Evolutionary conservation across 2,329 filamentous ascomycete species (phyloP).

Genomic region (Colletotrichum sidae): DNA sequence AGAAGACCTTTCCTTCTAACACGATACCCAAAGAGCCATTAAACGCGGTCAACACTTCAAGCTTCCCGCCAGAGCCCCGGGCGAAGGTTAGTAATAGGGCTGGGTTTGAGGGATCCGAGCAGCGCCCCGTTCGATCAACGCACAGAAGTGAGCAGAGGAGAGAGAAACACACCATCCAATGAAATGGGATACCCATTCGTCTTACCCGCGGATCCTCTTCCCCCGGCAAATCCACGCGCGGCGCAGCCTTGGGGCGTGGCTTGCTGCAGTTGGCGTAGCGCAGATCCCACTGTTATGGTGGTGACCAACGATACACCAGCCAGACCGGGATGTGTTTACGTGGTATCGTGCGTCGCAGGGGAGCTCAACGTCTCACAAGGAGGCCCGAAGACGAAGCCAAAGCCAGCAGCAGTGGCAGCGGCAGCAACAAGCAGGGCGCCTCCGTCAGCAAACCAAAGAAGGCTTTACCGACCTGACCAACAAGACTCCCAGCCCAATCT

Average conservation of each 20-base stretch:
- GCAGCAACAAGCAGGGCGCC: neutral
- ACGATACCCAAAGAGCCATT: too few relatives aligned
- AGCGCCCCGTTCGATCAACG: slow-evolving; percentile 8
- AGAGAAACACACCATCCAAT: neutral
- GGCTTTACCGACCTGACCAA: slow-evolving; percentile 21
- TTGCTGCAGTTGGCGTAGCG: slow-evolving; percentile 32
- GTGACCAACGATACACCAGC: neutral
- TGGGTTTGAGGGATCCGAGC: slow-evolving; percentile 11
- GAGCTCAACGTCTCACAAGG: slow-evolving; percentile 15
- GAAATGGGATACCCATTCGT: neutral
- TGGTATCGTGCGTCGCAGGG: slow-evolving; percentile 3
- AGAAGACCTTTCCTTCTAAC: too few relatives aligned
- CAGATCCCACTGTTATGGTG: slow-evolving; percentile 15
- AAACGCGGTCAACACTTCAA: too few relatives aligned
- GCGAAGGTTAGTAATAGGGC: neutral
- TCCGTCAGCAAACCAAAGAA: slow-evolving; percentile 21
- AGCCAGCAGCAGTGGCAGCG: too few relatives aligned
- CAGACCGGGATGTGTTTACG: neutral
- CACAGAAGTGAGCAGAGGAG: neutral
- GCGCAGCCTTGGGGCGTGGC: slow-evolving; percentile 32
- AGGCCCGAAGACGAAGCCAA: too few relatives aligned
- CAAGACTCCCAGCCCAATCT: neutral
- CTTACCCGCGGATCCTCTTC: slow-evolving; percentile 17
- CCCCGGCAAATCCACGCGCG: slow-evolving; percentile 28
- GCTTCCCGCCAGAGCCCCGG: too few relatives aligned